A percentile compares a stretch with the other conserved stretches of the same genome.
Conservation (phyloP, 75 land plant genomes). For the Adiantum capillusveneris region DNA sequence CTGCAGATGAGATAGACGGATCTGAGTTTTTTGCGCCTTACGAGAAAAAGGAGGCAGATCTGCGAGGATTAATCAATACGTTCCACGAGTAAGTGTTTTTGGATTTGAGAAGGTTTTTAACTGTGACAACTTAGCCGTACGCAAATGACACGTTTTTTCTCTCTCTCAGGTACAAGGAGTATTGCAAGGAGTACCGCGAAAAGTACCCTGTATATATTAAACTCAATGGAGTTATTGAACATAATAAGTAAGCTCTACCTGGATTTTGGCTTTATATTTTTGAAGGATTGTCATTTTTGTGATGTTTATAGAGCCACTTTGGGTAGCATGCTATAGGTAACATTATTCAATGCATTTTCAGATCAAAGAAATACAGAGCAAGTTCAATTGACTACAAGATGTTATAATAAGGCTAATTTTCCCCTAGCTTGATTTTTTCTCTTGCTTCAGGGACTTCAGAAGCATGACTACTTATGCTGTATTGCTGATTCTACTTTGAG, state of each 20-base stretch:
- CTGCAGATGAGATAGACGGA: not conserved
- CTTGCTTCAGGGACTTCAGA: too few relatives aligned
- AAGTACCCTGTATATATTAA: slow-evolving; percentile 8
- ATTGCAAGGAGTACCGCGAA: slow-evolving; percentile 9
- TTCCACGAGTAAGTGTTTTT: slow-evolving; percentile 14
- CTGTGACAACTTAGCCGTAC: not conserved
- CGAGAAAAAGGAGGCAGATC: slow-evolving; percentile 19
- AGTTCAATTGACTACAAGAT: too few relatives aligned
- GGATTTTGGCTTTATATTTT: too few relatives aligned
- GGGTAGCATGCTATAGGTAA: too few relatives aligned
- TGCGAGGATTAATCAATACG: slow-evolving; percentile 15
- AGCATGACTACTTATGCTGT: too few relatives aligned
- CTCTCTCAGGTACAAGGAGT: slow-evolving; percentile 14
- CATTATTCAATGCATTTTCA: too few relatives aligned
- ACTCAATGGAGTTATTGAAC: slow-evolving; percentile 1
- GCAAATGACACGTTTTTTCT: not conserved
- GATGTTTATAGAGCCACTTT: too few relatives aligned
- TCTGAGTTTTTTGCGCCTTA: slow-evolving; percentile 15
- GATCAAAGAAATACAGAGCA: too few relatives aligned
- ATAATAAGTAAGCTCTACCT: slow-evolving; percentile 8
- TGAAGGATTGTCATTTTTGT: too few relatives aligned
- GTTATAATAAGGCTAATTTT: too few relatives aligned
- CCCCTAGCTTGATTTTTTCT: too few relatives aligned
- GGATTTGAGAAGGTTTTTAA: not conserved
- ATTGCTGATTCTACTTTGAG: too few relatives aligned